Conservation (phyloP, 2,329 filamentous ascomycete species). For the Calonectria crousiana region DNA sequence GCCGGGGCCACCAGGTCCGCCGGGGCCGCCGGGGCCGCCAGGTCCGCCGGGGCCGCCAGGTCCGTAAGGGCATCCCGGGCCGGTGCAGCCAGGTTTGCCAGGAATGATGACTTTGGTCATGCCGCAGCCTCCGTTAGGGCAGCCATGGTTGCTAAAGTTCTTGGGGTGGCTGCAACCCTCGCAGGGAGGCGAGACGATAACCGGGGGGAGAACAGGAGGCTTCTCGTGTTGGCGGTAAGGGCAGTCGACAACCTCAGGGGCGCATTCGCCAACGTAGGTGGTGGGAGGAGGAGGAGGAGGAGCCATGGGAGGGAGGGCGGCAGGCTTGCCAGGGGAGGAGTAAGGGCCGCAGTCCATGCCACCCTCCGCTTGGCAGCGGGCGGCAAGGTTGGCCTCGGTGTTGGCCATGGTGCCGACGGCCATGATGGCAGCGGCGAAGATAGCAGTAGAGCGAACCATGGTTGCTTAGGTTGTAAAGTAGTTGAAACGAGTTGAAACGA, state of each 20-base stretch:
- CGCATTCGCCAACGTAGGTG: slow-evolving; percentile 33
- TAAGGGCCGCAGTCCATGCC: not conserved
- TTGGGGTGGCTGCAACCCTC: not conserved
- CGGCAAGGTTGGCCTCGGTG: not conserved
- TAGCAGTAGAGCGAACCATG: slow-evolving; percentile 9
- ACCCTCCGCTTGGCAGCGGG: not conserved
- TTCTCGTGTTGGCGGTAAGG: not conserved
- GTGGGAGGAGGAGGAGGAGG: not conserved
- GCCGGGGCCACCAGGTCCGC: not conserved
- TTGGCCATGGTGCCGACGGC: slow-evolving; percentile 5
- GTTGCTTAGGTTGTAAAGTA: not conserved
- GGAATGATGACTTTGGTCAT: not conserved
- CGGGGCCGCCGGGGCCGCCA: not conserved
- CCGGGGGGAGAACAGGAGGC: not conserved
- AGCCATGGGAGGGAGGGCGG: not conserved
- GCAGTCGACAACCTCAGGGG: slow-evolving; percentile 24
- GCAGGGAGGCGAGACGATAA: not conserved
- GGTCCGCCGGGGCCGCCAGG: not conserved
- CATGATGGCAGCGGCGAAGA: slow-evolving; percentile 5
- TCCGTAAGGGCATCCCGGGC: not conserved
- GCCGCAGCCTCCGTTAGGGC: not conserved
- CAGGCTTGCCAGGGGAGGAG: not conserved
- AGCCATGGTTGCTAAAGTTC: not conserved
- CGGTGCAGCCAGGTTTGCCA: not conserved
- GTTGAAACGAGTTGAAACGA: not conserved